These are phyloP conservation scores for Artemisia princeps DNA, from an alignment of 140 eudicot species.

Conservation along the genomic window DNA sequence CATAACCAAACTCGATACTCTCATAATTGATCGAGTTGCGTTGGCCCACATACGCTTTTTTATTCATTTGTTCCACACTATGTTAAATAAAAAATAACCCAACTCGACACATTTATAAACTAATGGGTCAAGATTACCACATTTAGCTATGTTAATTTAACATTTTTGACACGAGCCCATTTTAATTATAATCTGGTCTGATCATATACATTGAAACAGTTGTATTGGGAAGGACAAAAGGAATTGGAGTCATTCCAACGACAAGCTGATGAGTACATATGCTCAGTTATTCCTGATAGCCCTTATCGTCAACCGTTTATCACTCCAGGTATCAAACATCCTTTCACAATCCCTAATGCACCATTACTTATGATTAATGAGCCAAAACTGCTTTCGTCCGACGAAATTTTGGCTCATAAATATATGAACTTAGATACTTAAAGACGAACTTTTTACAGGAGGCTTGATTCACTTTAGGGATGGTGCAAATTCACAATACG, in stretches of 20 bases:
- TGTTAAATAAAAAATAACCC: background rate
- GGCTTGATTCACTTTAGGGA: constrained; percentile 73
- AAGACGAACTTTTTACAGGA: constrained; percentile 32
- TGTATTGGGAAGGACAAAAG: constrained; percentile 50
- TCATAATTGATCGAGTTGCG: too few species aligned
- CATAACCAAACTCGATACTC: background rate
- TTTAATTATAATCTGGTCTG: background rate
- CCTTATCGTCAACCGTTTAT: constrained; percentile 51
- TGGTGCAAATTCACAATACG: constrained; percentile 84
- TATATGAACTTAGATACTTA: constrained; percentile 3
- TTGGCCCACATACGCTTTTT: too few species aligned
- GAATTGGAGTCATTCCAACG: constrained; percentile 41
- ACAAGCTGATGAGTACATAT: constrained; percentile 58
- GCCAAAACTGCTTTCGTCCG: background rate
- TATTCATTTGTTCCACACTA: too few species aligned
- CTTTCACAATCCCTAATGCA: background rate
- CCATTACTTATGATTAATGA: background rate
- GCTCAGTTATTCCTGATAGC: constrained; percentile 64
- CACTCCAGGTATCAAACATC: constrained; percentile 49
- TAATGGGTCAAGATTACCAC: background rate
- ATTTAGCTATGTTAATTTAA: background rate
- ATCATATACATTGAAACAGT: constrained; percentile 35
- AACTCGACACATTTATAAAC: background rate
- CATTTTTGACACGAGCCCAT: background rate
- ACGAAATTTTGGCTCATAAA: constrained; percentile 1